Conservation (phyloP, 2,329 filamentous ascomycete genomes). For the Magnaporthales sp. region DNA sequence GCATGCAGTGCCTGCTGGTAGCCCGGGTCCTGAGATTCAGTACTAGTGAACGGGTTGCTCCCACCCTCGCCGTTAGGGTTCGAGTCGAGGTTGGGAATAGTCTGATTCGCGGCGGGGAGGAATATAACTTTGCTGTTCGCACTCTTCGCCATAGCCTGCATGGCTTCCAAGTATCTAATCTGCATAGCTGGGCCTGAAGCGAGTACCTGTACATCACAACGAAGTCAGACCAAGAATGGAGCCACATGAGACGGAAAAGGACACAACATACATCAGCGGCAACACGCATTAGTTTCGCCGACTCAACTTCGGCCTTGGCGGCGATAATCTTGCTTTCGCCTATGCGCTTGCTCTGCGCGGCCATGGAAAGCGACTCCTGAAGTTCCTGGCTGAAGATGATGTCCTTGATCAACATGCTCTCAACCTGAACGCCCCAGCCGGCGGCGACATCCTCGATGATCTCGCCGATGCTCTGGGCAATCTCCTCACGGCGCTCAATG, state of each 20-base stretch:
- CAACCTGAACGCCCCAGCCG: conserved; percentile 92
- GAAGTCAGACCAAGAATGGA: too few relatives aligned
- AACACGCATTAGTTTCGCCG: conserved; percentile 85
- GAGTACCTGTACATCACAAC: too few relatives aligned
- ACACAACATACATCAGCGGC: conserved; percentile 98
- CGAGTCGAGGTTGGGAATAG: conserved; percentile 32
- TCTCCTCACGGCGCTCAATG: conserved; percentile 95
- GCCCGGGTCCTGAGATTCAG: conserved; percentile 44
- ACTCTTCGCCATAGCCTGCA: conserved; percentile 97
- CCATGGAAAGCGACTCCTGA: conserved; percentile 95
- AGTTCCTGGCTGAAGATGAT: conserved; percentile 95
- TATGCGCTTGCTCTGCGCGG: conserved; percentile 95
- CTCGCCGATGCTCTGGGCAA: conserved; percentile 88
- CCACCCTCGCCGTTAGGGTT: conserved; percentile 35
- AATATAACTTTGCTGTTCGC: conserved; percentile 86
- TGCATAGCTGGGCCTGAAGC: conserved; percentile 94
- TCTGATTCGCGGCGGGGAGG: conserved; percentile 58
- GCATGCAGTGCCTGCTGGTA: conserved; percentile 79
- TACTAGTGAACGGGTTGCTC: conserved; percentile 34
- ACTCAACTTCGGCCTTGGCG: conserved; percentile 92
- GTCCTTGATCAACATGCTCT: conserved; percentile 99
- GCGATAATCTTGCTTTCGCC: conserved; percentile 98
- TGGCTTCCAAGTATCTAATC: conserved; percentile 94
- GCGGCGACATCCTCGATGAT: conserved; percentile 94
- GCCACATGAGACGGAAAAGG: too few relatives aligned